These are phyloP conservation scores for Tricholoma saponaceum DNA, from an alignment of 768 basidiomycete genomes.

Conservation along the genomic window DNA sequence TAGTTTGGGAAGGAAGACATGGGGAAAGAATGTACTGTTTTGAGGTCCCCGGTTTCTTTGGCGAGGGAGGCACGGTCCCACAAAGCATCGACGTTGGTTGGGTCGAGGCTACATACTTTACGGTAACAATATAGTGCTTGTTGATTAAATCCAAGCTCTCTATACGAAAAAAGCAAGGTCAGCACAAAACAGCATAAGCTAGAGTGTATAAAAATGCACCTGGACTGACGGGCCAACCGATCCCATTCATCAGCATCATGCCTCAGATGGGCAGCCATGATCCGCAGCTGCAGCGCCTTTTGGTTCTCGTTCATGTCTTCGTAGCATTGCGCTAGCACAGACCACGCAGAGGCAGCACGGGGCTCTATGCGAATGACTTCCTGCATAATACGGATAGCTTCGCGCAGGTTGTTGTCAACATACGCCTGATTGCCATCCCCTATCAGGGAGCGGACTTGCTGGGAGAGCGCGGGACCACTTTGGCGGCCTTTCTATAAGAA, in stretches of 20 bases:
- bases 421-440: conserved; percentile 88
- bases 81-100: conserved; percentile 76
- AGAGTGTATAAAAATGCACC: conserved; percentile 33
- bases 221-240: conserved; percentile 68
- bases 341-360: conserved; percentile 79
- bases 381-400: conserved; percentile 77
- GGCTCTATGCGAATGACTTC: conserved; percentile 96
- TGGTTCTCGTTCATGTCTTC: conserved; percentile 64
- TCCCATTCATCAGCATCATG: conserved; percentile 89
- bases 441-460: conserved; percentile 68
- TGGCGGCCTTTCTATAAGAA: conserved; percentile 37
- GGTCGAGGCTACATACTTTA: conserved; percentile 76
- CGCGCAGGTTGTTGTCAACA: conserved; percentile 59
- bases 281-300: conserved; percentile 75
- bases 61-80: conserved; percentile 89
- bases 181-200: not conserved
- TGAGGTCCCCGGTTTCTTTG: conserved; percentile 66
- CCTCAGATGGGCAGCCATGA: conserved; percentile 87
- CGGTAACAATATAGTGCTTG: conserved; percentile 92
- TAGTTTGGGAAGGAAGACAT: not conserved
- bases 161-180: conserved; percentile 15
- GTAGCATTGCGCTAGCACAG: conserved; percentile 81
- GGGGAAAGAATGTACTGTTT: conserved; percentile 43
- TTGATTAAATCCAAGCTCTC: conserved; percentile 69
- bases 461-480: conserved; percentile 55